Evolutionary conservation across 2,329 filamentous ascomycete genomes (phyloP).

Genomic region (Botrytis aclada): DNA sequence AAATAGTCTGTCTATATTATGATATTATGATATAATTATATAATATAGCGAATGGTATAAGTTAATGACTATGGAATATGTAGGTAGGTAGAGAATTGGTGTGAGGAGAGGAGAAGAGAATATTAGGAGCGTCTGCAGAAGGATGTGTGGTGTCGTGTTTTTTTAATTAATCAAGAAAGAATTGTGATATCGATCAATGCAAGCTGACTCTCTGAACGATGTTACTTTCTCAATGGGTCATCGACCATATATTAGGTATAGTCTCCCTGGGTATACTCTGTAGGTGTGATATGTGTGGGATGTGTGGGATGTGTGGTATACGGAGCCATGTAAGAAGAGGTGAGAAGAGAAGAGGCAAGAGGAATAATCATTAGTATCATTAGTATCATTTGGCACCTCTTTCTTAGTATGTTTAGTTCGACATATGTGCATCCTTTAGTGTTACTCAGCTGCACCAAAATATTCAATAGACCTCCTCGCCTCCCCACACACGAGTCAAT

Average conservation of each 20-base stretch:
- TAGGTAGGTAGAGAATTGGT: background rate
- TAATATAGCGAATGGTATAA: background rate
- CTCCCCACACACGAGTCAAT: slow-evolving; percentile 4
- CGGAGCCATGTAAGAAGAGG: too few relatives aligned
- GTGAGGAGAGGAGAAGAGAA: background rate
- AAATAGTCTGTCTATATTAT: background rate
- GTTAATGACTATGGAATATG: too few relatives aligned
- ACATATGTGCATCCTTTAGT: background rate
- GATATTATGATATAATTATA: background rate
- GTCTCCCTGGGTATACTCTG: background rate
- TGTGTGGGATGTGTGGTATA: too few relatives aligned
- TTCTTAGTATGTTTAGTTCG: background rate
- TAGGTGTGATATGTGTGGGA: too few relatives aligned
- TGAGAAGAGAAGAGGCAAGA: too few relatives aligned
- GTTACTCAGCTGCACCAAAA: background rate
- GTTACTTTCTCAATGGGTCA: background rate
- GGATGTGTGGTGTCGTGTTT: background rate
- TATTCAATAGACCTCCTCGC: background rate
- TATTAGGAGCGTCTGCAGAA: too few relatives aligned
- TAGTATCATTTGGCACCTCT: background rate
- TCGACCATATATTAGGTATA: background rate
- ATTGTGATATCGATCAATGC: background rate
- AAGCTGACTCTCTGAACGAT: background rate
- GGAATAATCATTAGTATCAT: too few relatives aligned
- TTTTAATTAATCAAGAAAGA: background rate